Base-by-base conservation (phyloP, 2,329 filamentous ascomycete species). In the Arthrocladium fulminans region DNA sequence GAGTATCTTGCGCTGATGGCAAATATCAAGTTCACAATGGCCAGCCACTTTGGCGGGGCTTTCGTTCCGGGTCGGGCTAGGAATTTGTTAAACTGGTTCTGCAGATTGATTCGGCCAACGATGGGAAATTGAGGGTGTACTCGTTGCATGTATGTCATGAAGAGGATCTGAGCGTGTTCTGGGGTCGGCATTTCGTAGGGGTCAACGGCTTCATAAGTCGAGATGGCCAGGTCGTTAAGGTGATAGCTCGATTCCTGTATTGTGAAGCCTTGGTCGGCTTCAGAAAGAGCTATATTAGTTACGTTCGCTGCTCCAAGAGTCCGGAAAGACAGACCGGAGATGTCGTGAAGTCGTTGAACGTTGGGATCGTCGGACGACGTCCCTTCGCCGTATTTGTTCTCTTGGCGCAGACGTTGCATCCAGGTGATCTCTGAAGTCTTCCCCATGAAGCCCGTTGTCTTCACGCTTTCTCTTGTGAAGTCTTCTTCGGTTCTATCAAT, bases 391-490 rank as follows among this genome's bases (percentile, higher is more conserved):
- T 30, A 63, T 61, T 49, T 65, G 60, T 59, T 71, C 63, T 58
- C 60, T 56, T 65, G 61, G 6, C 62, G 63, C 20, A 71, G 51
- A 30, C 66, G 61, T 51, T 71, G 68, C 56, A 71, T 63, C 69
- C 69, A 72, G 12, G 64, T 70, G 12, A 70, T 56, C 47, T 71
- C 68, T 1, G 69, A 72, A 34, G 69, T 70, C 50, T 71, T 71
- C 2, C 69, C 69, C 60, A 69, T 66, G 51, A 66, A 72, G 1
- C 68, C 67, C 1, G 66, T 70, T 6, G 64, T 62, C 46, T 65
- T 57, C 2, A 64, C 59, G 34, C 60, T 52, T 51, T 65, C 61
- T 38, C 65, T 61, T 17, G 68, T 67, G 41, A 70, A 57, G 39
- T 72, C 69, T 53, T 71, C 68, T 41, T 70, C 65, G 12, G 70